Percentiles rank a stretch among this genome's conserved stretches.
phyloP scores from a whole-genome alignment of 2,329 filamentous ascomycete species.

The Curvularia sp. region DNA sequence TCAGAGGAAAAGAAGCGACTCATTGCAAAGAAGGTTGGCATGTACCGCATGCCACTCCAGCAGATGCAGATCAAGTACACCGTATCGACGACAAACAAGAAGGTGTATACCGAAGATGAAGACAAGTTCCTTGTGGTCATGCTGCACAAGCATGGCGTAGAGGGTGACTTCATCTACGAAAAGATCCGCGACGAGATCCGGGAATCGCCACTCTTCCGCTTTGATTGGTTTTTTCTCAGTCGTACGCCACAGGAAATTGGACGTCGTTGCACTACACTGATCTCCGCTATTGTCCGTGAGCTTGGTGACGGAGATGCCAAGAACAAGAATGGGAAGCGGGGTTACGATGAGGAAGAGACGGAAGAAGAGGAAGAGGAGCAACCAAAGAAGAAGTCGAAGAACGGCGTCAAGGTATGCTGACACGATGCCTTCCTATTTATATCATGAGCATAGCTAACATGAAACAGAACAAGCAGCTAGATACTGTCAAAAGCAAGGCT shows the following conservation, averaged over 20 bases:
- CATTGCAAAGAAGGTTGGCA: constrained; percentile 91
- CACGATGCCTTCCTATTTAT: fast-evolving
- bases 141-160: constrained; percentile 89
- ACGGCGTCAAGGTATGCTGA: constrained; percentile 78
- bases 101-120: constrained; percentile 98
- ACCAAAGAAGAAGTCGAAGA: constrained; percentile 95
- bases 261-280: constrained; percentile 88
- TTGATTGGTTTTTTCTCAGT: constrained; percentile 99
- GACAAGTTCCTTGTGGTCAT: constrained; percentile 94
- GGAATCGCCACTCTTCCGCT: constrained; percentile 91
- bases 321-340: constrained; percentile 73
- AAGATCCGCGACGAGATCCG: constrained; percentile 97
- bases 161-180: constrained; percentile 89
- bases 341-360: constrained; percentile 85
- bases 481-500: constrained; percentile 78
- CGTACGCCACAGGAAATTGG: constrained; percentile 92
- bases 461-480: constrained; percentile 86
- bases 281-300: constrained; percentile 93
- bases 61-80: constrained; percentile 99
- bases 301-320: constrained; percentile 71
- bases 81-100: constrained; percentile 98
- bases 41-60: constrained; percentile 96
- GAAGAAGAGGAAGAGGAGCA: constrained; percentile 77
- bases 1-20: constrained; percentile 93
- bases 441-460: constrained; percentile 22